These are phyloP conservation scores for Rubroboletus satanas DNA, from an alignment of 768 basidiomycete species.

Conservation along the genomic window DNA sequence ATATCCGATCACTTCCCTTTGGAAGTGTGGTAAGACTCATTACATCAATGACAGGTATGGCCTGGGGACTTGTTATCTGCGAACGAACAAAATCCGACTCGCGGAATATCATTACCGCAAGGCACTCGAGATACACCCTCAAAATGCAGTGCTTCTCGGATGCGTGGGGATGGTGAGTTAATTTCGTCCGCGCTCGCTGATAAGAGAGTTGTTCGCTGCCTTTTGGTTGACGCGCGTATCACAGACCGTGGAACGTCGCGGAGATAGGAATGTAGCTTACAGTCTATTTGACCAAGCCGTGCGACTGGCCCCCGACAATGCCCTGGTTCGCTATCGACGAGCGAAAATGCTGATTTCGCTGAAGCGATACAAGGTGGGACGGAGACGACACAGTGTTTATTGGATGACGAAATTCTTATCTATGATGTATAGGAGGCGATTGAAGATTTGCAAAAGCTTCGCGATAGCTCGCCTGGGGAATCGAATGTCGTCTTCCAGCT, in stretches of 20 bases:
- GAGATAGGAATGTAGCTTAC: constrained; percentile 72
- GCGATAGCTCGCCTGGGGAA: constrained; percentile 86
- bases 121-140: constrained; percentile 88
- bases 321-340: constrained; percentile 90
- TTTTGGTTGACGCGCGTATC: constrained; percentile 16
- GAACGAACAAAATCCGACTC: constrained; percentile 87
- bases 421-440: constrained; percentile 62
- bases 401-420: constrained; percentile 20
- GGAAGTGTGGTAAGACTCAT: constrained; percentile 19
- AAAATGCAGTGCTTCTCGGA: constrained; percentile 92
- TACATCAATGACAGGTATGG: constrained; percentile 74
- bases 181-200: constrained; percentile 14
- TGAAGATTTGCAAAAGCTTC: constrained; percentile 73
- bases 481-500: constrained; percentile 96
- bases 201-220: constrained; percentile 11
- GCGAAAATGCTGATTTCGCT: constrained; percentile 87
- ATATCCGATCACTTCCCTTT: not conserved
- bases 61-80: constrained; percentile 93
- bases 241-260: constrained; percentile 86
- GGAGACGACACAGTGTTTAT: constrained; percentile 21
- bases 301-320: constrained; percentile 76
- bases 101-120: constrained; percentile 97
- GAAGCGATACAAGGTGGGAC: constrained; percentile 73
- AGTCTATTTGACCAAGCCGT: constrained; percentile 79
- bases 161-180: constrained; percentile 91